A percentile compares a stretch with the other conserved stretches of the same genome.
phyloP scores from a whole-genome alignment of 352 stramenopile genomes.

The Ophiocytium majus region DNA sequence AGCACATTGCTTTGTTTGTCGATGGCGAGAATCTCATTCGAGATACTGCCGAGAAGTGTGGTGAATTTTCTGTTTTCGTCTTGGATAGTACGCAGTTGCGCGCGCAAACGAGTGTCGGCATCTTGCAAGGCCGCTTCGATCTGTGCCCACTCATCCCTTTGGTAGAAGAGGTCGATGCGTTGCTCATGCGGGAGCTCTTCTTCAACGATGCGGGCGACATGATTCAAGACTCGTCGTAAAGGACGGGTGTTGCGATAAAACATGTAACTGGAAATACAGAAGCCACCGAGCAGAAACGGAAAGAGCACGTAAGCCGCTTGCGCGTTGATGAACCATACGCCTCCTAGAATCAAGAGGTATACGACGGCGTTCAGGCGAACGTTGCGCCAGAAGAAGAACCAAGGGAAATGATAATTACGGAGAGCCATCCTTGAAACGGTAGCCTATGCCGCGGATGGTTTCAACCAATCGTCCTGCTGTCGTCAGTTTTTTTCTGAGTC shows the following conservation, averaged over 20 bases:
- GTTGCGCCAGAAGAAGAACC: not conserved
- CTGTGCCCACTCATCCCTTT: not conserved
- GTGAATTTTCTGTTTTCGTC: not conserved
- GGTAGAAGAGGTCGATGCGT: not conserved
- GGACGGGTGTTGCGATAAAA: conserved; percentile 1
- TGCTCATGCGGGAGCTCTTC: not conserved
- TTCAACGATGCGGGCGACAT: too few species aligned
- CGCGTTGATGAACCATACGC: not conserved
- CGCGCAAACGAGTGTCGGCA: not conserved
- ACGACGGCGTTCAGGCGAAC: not conserved
- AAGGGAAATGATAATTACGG: not conserved
- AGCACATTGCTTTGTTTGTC: not conserved
- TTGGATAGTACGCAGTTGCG: not conserved
- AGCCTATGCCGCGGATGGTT: conserved; percentile 1
- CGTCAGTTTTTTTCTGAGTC: conserved; percentile 3
- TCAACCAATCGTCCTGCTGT: not conserved
- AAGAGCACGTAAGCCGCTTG: not conserved
- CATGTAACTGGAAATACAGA: not conserved
- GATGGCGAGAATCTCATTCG: not conserved
- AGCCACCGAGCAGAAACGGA: not conserved
- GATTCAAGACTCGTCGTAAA: not conserved
- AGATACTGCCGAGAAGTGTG: not conserved
- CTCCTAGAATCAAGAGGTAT: not conserved
- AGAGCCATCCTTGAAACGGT: not conserved
- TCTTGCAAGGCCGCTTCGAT: not conserved